Percentiles rank a stretch among this genome's conserved stretches.
Conservation (phyloP, 352 stramenopile species). For the Sclerospora graminicola region DNA sequence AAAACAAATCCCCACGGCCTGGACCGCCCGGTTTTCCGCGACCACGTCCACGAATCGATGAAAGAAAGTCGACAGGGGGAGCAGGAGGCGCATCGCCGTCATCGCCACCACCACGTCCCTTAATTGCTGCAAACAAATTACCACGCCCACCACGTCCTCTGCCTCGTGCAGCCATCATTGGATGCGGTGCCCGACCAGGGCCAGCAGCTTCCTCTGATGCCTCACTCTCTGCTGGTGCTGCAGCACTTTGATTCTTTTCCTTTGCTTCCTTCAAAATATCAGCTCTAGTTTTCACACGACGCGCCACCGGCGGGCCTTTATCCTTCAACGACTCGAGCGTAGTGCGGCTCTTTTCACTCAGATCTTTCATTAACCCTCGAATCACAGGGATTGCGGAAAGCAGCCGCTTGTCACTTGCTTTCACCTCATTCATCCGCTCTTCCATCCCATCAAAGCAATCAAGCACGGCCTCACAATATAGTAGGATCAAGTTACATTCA, state of each 20-base stretch:
- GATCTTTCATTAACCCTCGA: slow-evolving; percentile 45
- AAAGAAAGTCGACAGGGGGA: slow-evolving; percentile 32
- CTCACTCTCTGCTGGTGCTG: slow-evolving; percentile 29
- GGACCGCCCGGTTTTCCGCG: slow-evolving; percentile 32
- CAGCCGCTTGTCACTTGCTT: slow-evolving; percentile 74
- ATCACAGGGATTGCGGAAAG: slow-evolving; percentile 55
- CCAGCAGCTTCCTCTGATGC: slow-evolving; percentile 23
- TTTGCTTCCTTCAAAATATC: slow-evolving; percentile 83
- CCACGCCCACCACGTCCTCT: slow-evolving; percentile 20
- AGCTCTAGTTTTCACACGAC: slow-evolving; percentile 52
- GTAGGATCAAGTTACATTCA: slow-evolving; percentile 47
- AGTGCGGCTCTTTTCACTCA: slow-evolving; percentile 45
- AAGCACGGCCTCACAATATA: slow-evolving; percentile 53
- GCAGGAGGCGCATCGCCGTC: slow-evolving; percentile 25
- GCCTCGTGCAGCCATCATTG: slow-evolving; percentile 35
- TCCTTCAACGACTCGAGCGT: slow-evolving; percentile 55
- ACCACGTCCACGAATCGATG: slow-evolving; percentile 47
- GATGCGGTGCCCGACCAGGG: slow-evolving; percentile 28
- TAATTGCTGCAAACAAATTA: slow-evolving; percentile 45
- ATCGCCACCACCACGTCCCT: slow-evolving; percentile 34
- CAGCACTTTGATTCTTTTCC: slow-evolving; percentile 50
- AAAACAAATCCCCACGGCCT: slow-evolving; percentile 48
- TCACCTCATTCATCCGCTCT: slow-evolving; percentile 76
- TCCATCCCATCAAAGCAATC: slow-evolving; percentile 76
- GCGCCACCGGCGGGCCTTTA: slow-evolving; percentile 42